phyloP scores from a whole-genome alignment of 768 basidiomycete genomes.

The Suillus cothurnatus region DNA sequence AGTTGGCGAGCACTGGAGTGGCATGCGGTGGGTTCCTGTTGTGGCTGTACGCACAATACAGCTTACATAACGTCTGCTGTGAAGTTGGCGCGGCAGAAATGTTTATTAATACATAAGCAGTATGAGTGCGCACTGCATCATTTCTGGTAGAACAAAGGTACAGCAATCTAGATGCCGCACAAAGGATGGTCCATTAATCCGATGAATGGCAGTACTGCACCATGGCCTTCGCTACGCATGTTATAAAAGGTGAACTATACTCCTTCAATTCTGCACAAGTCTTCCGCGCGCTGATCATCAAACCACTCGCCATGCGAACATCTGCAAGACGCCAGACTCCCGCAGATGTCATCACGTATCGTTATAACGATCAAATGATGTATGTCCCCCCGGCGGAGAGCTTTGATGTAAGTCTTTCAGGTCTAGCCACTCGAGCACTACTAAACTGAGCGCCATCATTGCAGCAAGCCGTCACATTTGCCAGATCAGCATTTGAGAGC shows the following conservation, averaged over 20 bases:
- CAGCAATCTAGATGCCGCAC: no score
- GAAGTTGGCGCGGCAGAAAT: no score
- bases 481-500: constrained; percentile 50
- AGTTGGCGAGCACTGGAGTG: not conserved
- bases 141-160: no score
- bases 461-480: constrained; percentile 53
- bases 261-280: not conserved
- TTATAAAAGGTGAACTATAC: not conserved
- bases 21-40: no score
- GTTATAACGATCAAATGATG: constrained; percentile 44
- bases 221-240: no score
- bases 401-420: constrained; percentile 42
- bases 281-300: not conserved
- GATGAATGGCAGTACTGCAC: no score
- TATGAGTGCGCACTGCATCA: no score
- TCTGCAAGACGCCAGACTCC: constrained; percentile 19
- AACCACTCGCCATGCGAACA: not conserved
- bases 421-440: not conserved
- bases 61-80: no score
- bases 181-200: no score
- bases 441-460: not conserved
- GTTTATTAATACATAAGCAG: no score
- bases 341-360: constrained; percentile 54
- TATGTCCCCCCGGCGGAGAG: constrained; percentile 48
- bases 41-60: no score